phyloP scores from a whole-genome alignment of 1,284 basidiomycete genomes.

The Puccinia horiana region DNA sequence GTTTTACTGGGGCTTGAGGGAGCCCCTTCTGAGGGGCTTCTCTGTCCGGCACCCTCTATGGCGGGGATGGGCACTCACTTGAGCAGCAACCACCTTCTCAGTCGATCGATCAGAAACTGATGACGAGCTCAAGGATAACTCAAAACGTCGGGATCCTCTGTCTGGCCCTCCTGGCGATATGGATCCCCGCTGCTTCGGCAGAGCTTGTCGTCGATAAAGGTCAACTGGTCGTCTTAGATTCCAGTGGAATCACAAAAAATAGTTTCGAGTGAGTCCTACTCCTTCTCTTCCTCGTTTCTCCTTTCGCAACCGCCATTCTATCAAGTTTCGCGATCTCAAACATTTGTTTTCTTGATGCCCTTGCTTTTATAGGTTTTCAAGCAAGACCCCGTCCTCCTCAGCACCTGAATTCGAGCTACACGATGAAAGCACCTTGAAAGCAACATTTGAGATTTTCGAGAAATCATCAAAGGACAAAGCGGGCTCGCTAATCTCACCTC shows the following conservation, averaged over 20 bases:
- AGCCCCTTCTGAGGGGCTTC: too few species aligned
- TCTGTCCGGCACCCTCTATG: too few species aligned
- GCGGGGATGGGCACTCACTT: too few species aligned
- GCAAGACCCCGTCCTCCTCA: neutral
- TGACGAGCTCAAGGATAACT: neutral
- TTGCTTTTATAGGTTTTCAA: neutral
- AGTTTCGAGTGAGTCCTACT: slow-evolving; percentile 1
- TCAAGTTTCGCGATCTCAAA: too few species aligned
- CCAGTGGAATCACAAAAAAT: slow-evolving; percentile 29
- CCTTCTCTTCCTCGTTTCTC: neutral
- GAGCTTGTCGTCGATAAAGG: slow-evolving; percentile 27
- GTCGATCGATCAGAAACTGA: neutral
- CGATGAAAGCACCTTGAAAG: slow-evolving; percentile 27
- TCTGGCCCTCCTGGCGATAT: slow-evolving; percentile 4
- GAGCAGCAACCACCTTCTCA: neutral
- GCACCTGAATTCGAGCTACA: neutral
- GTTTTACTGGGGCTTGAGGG: too few species aligned
- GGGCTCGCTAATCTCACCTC: slow-evolving; percentile 17
- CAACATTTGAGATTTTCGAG: slow-evolving; percentile 32
- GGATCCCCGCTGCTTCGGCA: slow-evolving; percentile 2
- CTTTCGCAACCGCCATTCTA: neutral
- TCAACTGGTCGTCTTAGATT: slow-evolving; percentile 22
- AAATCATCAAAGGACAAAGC: slow-evolving; percentile 15
- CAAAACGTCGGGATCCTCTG: neutral
- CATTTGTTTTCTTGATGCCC: neutral